Evolutionary conservation across 805 yeast genomes (phyloP).

Genomic region (Komagataella ulmi): DNA sequence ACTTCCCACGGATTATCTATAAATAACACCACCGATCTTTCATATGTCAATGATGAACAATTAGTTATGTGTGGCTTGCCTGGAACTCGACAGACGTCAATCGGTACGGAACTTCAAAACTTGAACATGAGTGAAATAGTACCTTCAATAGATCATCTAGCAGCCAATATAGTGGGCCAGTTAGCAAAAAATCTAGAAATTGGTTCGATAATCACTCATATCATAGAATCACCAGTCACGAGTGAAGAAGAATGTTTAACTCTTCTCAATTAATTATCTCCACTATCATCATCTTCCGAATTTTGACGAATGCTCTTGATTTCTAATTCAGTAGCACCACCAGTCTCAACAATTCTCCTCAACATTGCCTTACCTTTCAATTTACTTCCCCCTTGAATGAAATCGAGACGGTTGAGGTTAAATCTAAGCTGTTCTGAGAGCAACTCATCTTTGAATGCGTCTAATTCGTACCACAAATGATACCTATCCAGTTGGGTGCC

Average conservation of each 20-base stretch:
- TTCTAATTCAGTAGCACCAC: constrained; percentile 5
- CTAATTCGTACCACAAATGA: constrained; percentile 76
- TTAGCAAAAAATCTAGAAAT: neutral
- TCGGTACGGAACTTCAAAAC: constrained; percentile 9
- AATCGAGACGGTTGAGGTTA: constrained; percentile 29
- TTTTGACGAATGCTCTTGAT: neutral
- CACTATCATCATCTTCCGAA: neutral
- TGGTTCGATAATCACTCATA: neutral
- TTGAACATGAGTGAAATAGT: neutral
- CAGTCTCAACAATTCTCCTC: constrained; percentile 16
- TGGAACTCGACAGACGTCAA: constrained; percentile 41
- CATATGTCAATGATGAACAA: constrained; percentile 43
- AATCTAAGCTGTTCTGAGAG: constrained; percentile 52
- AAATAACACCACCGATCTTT: constrained; percentile 63
- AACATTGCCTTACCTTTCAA: constrained; percentile 19
- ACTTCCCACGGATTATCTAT: constrained; percentile 87
- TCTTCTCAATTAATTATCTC: neutral
- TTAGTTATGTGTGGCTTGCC: constrained; percentile 82
- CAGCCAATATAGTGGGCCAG: neutral
- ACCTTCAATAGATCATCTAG: neutral
- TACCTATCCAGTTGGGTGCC: constrained; percentile 52
- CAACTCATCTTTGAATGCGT: constrained; percentile 56
- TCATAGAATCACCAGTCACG: neutral
- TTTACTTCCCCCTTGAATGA: constrained; percentile 19
- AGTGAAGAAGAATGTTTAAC: neutral